Conservation (phyloP, 257 asterid genomes). For the Solanum tarapatanum region DNA sequence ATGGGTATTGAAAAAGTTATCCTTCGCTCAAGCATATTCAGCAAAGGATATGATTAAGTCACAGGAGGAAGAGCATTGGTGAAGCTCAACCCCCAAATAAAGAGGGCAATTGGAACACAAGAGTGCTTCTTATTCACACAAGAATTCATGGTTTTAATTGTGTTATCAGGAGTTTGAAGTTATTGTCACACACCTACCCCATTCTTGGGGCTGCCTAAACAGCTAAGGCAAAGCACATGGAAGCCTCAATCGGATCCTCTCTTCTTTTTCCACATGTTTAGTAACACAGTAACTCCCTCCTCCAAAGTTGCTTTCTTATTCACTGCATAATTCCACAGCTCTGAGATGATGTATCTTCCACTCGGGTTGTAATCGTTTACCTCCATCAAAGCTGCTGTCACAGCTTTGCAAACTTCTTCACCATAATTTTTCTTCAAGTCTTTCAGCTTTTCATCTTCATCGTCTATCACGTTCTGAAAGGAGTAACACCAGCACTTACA, state of each 20-base stretch:
- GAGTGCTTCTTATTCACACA: background rate
- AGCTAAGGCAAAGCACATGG: background rate
- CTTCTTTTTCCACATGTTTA: conserved; percentile 47
- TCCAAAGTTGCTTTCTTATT: conserved; percentile 50
- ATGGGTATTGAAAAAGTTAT: background rate
- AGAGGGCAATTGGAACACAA: background rate
- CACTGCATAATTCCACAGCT: conserved; percentile 71
- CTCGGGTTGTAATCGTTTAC: conserved; percentile 81
- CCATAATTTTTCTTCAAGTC: conserved; percentile 54
- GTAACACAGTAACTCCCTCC: conserved; percentile 57
- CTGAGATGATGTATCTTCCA: conserved; percentile 60
- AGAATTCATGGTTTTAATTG: background rate
- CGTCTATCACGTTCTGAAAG: conserved; percentile 43
- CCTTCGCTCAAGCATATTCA: background rate
- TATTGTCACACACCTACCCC: background rate
- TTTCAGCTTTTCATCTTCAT: conserved; percentile 61
- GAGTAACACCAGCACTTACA: background rate
- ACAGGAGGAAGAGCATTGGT: background rate
- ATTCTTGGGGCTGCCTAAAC: background rate
- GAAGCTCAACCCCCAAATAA: background rate
- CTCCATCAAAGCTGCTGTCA: conserved; percentile 48
- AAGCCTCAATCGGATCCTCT: conserved; percentile 12
- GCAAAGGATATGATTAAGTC: background rate
- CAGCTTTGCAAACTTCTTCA: conserved; percentile 47
- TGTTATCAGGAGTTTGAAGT: background rate